phyloP scores from a whole-genome alignment of 164 flowering plant genomes.

The Umbellularia californica region DNA sequence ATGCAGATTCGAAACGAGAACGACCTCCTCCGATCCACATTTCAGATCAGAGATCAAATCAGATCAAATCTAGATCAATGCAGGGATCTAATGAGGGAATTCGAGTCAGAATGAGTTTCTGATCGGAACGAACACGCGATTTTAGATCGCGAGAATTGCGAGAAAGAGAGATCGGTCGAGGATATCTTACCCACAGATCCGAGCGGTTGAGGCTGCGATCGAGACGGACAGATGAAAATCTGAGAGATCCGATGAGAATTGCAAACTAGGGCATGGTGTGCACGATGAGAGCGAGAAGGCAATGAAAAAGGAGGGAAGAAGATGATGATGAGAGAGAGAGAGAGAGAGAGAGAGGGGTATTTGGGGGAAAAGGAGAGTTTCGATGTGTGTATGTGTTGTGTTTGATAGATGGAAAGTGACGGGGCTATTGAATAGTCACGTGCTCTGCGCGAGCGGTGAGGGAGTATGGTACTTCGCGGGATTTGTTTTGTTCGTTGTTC shows the following conservation, averaged over 20 bases:
- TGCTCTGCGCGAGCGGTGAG: background rate
- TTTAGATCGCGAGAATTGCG: background rate
- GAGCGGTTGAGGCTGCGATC: background rate
- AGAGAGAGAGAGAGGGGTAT: background rate
- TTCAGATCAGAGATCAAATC: background rate
- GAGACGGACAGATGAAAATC: background rate
- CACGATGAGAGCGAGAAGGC: background rate
- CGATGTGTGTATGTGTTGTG: background rate
- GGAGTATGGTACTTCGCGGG: background rate
- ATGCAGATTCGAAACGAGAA: background rate
- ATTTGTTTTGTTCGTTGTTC: background rate
- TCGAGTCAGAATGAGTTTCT: background rate
- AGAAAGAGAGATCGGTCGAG: background rate
- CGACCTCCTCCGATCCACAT: background rate
- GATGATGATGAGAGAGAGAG: background rate
- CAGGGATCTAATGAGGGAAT: background rate
- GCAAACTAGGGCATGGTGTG: background rate
- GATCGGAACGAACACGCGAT: background rate
- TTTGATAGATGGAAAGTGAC: background rate
- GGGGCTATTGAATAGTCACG: background rate
- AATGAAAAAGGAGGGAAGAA: too few species aligned
- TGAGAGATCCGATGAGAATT: background rate
- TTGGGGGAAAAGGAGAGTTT: background rate
- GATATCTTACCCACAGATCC: constrained; percentile 12
- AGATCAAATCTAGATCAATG: background rate